A percentile compares a stretch with the other conserved stretches of the same genome.
These are phyloP conservation scores for Cercospora sp. DNA, from an alignment of 2,329 filamentous ascomycete genomes.

Conservation along the genomic window DNA sequence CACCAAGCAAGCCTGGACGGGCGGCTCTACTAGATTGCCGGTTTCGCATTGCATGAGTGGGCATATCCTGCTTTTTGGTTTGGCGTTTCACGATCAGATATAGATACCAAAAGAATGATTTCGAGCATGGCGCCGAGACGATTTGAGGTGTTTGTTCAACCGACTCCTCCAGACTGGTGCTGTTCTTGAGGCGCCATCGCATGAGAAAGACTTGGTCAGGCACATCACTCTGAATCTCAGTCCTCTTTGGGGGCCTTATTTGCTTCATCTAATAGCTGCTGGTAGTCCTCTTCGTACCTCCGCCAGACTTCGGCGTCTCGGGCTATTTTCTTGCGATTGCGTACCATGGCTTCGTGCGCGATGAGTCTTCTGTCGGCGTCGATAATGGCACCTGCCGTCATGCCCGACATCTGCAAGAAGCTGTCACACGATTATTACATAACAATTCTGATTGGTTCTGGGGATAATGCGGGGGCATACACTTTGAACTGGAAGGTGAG, in stretches of 20 bases:
- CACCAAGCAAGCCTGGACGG: constrained; percentile 7
- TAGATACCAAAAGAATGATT: constrained; percentile 18
- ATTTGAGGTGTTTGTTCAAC: background rate
- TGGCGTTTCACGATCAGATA: constrained; percentile 12
- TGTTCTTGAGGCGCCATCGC: background rate
- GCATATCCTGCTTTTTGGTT: constrained; percentile 13
- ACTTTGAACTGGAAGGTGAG: constrained; percentile 76
- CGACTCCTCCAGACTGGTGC: background rate
- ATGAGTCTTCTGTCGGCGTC: constrained; percentile 71
- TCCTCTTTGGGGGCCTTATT: background rate
- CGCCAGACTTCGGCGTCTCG: constrained; percentile 67
- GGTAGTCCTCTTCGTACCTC: constrained; percentile 27
- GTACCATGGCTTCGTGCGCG: constrained; percentile 65
- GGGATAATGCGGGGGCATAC: constrained; percentile 51
- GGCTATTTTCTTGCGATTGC: constrained; percentile 64
- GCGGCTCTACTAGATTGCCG: constrained; percentile 5
- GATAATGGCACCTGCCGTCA: constrained; percentile 76
- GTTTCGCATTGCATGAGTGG: constrained; percentile 12
- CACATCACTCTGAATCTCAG: background rate
- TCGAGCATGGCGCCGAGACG: background rate
- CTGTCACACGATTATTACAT: constrained; percentile 46
- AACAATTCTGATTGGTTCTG: background rate
- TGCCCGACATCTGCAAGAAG: constrained; percentile 81
- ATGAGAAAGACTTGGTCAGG: background rate
- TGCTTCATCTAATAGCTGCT: constrained; percentile 15